Evolutionary conservation across 2,329 filamentous ascomycete species (phyloP).

Genomic region (Pseudopyricularia cyperi): DNA sequence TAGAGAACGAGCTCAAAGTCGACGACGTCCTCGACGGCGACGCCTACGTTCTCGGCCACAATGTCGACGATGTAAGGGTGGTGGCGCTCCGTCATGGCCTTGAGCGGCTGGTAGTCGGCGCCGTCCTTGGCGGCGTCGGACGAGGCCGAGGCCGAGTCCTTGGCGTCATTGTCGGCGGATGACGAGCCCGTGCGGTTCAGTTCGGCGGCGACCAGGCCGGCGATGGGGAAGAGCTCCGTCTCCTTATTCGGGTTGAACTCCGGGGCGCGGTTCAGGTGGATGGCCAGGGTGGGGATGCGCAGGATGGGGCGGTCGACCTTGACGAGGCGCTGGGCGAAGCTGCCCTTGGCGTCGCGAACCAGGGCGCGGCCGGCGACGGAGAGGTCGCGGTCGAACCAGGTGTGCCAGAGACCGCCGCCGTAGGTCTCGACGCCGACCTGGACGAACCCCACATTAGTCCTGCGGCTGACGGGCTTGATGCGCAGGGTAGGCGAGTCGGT

Average conservation of each 20-base stretch:
- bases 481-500: constrained; percentile 89
- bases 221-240: constrained; percentile 86
- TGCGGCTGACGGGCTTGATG: constrained; percentile 90
- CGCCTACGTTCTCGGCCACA: constrained; percentile 67
- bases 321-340: constrained; percentile 71
- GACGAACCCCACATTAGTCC: constrained; percentile 66
- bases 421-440: constrained; percentile 96
- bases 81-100: constrained; percentile 68
- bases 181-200: constrained; percentile 60
- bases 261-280: constrained; percentile 78
- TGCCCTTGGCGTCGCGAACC: constrained; percentile 56
- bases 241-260: constrained; percentile 95
- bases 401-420: constrained; percentile 94
- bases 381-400: constrained; percentile 93
- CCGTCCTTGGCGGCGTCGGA: constrained; percentile 29
- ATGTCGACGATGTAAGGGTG: constrained; percentile 78
- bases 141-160: constrained; percentile 18
- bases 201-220: constrained; percentile 75
- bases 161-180: constrained; percentile 23
- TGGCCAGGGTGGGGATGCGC: constrained; percentile 83
- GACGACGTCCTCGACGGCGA: constrained; percentile 57
- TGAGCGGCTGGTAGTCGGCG: constrained; percentile 58
- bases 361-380: constrained; percentile 81
- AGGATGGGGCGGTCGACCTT: constrained; percentile 85
- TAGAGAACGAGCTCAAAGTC: constrained; percentile 98